These are phyloP conservation scores for Lotmaria passim DNA, from an alignment of 208 protist species.

Conservation along the genomic window DNA sequence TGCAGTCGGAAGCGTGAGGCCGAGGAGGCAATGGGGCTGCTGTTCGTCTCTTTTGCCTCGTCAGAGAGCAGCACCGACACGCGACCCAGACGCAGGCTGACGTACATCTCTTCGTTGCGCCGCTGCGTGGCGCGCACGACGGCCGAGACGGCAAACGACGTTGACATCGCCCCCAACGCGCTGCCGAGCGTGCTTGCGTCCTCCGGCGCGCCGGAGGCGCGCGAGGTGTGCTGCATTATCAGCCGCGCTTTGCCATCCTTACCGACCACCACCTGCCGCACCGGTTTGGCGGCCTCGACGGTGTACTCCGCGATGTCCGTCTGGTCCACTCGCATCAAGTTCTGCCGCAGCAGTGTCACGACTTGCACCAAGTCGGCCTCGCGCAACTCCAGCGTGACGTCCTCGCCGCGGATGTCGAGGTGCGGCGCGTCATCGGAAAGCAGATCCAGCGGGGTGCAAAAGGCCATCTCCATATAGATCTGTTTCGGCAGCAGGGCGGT, in stretches of 20 bases:
- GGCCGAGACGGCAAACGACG: constrained; percentile 18
- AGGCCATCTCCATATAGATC: constrained; percentile 56
- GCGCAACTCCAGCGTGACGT: constrained; percentile 50
- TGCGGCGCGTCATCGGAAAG: constrained; percentile 52
- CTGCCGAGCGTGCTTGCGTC: neutral
- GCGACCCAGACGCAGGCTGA: constrained; percentile 31
- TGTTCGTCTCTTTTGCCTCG: neutral
- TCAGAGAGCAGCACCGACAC: constrained; percentile 35
- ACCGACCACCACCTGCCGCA: constrained; percentile 16
- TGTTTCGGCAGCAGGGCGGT: constrained; percentile 48
- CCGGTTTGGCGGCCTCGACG: constrained; percentile 6
- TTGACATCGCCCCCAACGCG: neutral
- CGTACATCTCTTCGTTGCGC: constrained; percentile 16
- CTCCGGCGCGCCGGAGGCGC: neutral
- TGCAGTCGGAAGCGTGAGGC: constrained; percentile 32
- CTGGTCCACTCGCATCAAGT: constrained; percentile 51
- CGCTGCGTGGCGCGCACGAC: constrained; percentile 6
- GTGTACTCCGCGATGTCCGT: constrained; percentile 27
- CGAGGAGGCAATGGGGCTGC: constrained; percentile 6
- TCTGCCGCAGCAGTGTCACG: constrained; percentile 60
- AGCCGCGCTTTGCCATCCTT: constrained; percentile 4
- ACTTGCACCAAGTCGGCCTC: constrained; percentile 64
- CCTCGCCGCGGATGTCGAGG: constrained; percentile 58
- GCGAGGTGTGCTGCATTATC: constrained; percentile 1
- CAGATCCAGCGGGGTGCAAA: constrained; percentile 62